Conservation (phyloP, 331 rosid species). For the Quercus lobata region DNA sequence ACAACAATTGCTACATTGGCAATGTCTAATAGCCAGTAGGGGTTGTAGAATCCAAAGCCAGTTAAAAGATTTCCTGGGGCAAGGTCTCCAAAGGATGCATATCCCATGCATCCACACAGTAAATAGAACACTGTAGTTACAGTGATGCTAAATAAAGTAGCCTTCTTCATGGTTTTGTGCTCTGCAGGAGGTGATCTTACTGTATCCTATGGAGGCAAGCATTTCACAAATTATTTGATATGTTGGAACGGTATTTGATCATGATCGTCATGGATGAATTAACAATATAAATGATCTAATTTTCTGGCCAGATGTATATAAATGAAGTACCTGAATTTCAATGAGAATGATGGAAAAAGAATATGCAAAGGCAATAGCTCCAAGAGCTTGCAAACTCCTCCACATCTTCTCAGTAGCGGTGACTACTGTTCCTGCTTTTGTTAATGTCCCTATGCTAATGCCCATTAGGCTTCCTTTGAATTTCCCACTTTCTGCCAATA, state of each 20-base stretch:
- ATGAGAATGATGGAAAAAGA: constrained; percentile 66
- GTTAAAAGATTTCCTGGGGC: constrained; percentile 74
- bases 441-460: constrained; percentile 53
- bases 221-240: background rate
- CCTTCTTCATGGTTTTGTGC: constrained; percentile 72
- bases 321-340: constrained; percentile 62
- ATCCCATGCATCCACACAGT: constrained; percentile 73
- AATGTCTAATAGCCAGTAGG: constrained; percentile 79
- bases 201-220: constrained; percentile 43
- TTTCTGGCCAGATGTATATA: background rate
- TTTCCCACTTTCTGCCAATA: constrained; percentile 42
- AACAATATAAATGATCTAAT: background rate
- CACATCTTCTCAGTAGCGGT: constrained; percentile 61
- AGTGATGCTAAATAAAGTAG: constrained; percentile 42
- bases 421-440: constrained; percentile 44
- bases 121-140: constrained; percentile 61
- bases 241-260: background rate
- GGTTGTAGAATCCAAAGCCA: constrained; percentile 77
- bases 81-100: constrained; percentile 72
- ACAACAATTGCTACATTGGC: constrained; percentile 70
- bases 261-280: background rate
- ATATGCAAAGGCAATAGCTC: constrained; percentile 85
- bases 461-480: constrained; percentile 65
- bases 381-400: constrained; percentile 77
- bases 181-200: constrained; percentile 68